Evolutionary conservation across 441 rosid genomes (phyloP), one percentile per base, ranked within the genome.

Genomic region (Corymbia calophylla): DNA sequence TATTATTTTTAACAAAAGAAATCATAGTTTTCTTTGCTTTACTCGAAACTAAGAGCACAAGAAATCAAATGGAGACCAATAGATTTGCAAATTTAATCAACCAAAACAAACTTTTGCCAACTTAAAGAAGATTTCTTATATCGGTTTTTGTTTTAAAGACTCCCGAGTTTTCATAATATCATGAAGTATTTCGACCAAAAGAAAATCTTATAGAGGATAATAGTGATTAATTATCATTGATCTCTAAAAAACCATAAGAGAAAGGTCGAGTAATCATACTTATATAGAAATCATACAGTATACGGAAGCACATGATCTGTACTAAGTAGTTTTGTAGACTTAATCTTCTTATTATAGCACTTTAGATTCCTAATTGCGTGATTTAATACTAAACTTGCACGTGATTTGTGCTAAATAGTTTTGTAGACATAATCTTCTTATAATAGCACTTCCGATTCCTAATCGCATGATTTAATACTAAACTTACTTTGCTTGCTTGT

Each of bases 401-500:
- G 1, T 62, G n/a, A 29, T 3, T 62, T 29, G 35, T 62, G 29
- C 70, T 62, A 62, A 62, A 6, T 53, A 53, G 18, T 62, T 62
- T 62, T 62, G 68, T 62, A 62, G 68, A n/a, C 8, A 7, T 54
- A 18, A 54, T 6, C 7, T 6, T 3, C 9, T 54, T 54, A 6
- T 62, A 31, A n/a, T 31, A 31, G 39, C 21, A 16, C 3, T 16
- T 15, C 1, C 3, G 1, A n/a, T 66, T 66, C 6, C 0, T 8
- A 16, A 66, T 66, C 8, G 1, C 0, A 0, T 31, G 77, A 66
- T 66, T 66, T 66, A 16, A 66, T 31, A 8, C 0, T 66, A 66
- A 4, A 2, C 6, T n/a, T 6, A 31, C 3, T 66, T 2, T 1
- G 0, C 77, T 66, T n/a, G 0, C 18, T 7, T n/a, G 1, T 31